Base-by-base conservation (phyloP, 1,284 basidiomycete species). In the Sanghuangporus weigelae region DNA sequence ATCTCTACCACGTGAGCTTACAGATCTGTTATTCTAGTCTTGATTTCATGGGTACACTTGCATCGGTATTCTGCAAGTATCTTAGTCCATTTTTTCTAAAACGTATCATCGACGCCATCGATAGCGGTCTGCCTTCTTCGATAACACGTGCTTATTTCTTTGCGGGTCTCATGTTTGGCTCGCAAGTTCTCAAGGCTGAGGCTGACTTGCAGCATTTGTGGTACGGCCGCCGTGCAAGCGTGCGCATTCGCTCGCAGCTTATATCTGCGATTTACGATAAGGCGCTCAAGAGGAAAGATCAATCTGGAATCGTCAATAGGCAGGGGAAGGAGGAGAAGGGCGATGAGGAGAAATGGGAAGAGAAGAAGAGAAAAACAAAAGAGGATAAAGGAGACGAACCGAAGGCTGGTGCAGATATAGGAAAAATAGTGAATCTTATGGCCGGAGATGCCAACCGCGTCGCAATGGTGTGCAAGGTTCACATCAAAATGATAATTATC, bases 221-320 rank as follows among this genome's bases (percentile, higher is more conserved):
- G 87, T 85, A 84, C 67, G 84, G 86, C 11, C 81, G 92, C 23
- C 81, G 92, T n/a, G 89, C 86, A 0, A 74, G 80, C 8, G 87
- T 89, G 11, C 79, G 91, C 21, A 83, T 90, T 23, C 84, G 89
- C 16, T 81, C 84, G 4, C 86, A 90, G 73, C 80, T 95, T 14
- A 93, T 90, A 80, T 83, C 90, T 0, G 79, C 90, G 0, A 90
- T 97, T 60, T 98, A 96, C 71, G 90, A 95, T 73, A 97, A 97
- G 74, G 89, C 95, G 0, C 77, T 97, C 48, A 90, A 90, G 72
- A 80, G 93, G 31, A 90, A 87, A 71, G 94, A 97, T 73, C 88
- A 89, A 63, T 90, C 90, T 0, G 94, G 93, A 0, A 80, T 93
- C 31, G 77, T 91, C 1, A 80, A 85, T 54, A 74, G 76, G 69